A percentile compares a stretch with the other conserved stretches of the same genome.
These are phyloP conservation scores for Mollisiaceae sp. DNA, from an alignment of 2,329 filamentous ascomycete genomes.

Conservation along the genomic window DNA sequence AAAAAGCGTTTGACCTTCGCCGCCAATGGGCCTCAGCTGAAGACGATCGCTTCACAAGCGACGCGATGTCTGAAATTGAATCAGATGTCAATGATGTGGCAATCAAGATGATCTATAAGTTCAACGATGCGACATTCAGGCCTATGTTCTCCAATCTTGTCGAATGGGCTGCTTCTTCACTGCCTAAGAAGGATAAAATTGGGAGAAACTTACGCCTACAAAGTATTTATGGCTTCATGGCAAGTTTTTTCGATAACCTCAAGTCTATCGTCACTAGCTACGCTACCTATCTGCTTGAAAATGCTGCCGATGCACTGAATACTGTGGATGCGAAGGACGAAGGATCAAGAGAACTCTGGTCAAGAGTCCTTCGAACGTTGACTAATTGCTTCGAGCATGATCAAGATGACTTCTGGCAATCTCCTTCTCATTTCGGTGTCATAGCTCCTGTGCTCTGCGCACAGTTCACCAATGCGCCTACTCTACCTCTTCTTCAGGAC, in stretches of 20 bases:
- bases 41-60: constrained; percentile 46
- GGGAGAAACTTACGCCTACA: constrained; percentile 69
- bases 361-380: constrained; percentile 72
- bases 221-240: constrained; percentile 81
- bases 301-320: constrained; percentile 67
- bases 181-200: constrained; percentile 64
- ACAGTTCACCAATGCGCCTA: constrained; percentile 62
- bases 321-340: constrained; percentile 51
- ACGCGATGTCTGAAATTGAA: constrained; percentile 66
- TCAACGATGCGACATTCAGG: constrained; percentile 92
- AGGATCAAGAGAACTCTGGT: constrained; percentile 66
- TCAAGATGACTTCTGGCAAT: constrained; percentile 95
- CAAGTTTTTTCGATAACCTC: constrained; percentile 80
- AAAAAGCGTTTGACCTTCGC: constrained; percentile 68
- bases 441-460: constrained; percentile 72
- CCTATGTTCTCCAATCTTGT: constrained; percentile 88
- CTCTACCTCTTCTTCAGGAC: constrained; percentile 52
- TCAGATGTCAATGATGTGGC: constrained; percentile 69
- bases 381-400: constrained; percentile 83
- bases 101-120: constrained; percentile 92
- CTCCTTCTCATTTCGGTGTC: constrained; percentile 80
- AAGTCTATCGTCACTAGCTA: constrained; percentile 96
- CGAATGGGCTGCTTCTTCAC: constrained; percentile 72
- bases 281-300: constrained; percentile 81
- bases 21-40: constrained; percentile 57